These are phyloP conservation scores for Lyophyllum atratum DNA, from an alignment of 768 basidiomycete species.

Conservation along the genomic window DNA sequence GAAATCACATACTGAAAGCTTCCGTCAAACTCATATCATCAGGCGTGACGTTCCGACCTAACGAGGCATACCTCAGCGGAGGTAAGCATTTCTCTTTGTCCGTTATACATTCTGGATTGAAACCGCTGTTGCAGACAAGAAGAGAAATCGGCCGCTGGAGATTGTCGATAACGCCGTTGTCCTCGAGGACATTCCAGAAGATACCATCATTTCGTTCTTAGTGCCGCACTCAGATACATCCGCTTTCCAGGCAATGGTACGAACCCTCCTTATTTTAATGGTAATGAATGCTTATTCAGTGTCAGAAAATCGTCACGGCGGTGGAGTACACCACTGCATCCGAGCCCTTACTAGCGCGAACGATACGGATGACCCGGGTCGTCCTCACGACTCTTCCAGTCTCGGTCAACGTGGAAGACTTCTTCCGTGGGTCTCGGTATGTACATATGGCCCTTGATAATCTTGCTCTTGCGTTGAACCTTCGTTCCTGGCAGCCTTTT, in stretches of 20 bases:
- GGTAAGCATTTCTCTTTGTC: slow-evolving; percentile 22
- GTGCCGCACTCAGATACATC: slow-evolving; percentile 72
- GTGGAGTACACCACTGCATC: slow-evolving; percentile 67
- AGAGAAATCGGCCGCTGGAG: slow-evolving; percentile 30
- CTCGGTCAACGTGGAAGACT: slow-evolving; percentile 94
- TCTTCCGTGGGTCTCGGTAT: slow-evolving; percentile 87
- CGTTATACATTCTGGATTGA: slow-evolving; percentile 1
- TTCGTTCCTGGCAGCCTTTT: slow-evolving; percentile 59
- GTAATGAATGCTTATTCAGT: not conserved
- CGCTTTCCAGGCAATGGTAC: slow-evolving; percentile 60
- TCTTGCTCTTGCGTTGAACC: not conserved
- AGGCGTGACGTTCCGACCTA: slow-evolving; percentile 51
- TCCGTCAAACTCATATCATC: slow-evolving; percentile 56
- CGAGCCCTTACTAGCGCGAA: slow-evolving; percentile 55
- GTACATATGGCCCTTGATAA: not conserved
- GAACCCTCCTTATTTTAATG: slow-evolving; percentile 15
- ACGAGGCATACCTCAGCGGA: slow-evolving; percentile 42
- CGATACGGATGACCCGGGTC: slow-evolving; percentile 51
- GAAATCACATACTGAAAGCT: slow-evolving; percentile 62
- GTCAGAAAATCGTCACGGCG: slow-evolving; percentile 67
- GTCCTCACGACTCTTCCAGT: slow-evolving; percentile 78
- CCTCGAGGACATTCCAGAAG: slow-evolving; percentile 48
- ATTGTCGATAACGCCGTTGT: slow-evolving; percentile 44
- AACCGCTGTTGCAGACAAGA: slow-evolving; percentile 10
- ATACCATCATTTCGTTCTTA: slow-evolving; percentile 47